Evolutionary conservation across 306 rosid species (phyloP).

Genomic region (Prunus mongolica): DNA sequence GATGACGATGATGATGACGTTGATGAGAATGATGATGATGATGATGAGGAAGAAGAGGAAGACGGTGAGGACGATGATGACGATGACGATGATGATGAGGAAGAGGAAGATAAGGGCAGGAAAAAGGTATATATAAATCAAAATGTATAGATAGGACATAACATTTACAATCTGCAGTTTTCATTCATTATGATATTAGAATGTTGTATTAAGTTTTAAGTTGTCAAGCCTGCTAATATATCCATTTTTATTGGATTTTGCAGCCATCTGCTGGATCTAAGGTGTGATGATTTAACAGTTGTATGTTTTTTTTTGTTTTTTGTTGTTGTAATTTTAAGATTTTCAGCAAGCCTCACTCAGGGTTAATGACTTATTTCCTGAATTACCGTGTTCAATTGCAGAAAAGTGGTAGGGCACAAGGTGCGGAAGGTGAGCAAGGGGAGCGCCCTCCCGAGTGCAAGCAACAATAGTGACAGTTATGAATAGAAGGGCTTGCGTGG

Average conservation of each 20-base stretch:
- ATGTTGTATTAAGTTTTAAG: not conserved
- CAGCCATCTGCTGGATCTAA: conserved; percentile 25
- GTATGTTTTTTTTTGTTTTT: not conserved
- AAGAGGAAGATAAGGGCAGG: conserved; percentile 48
- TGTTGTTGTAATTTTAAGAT: too few species aligned
- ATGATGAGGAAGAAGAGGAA: conserved; percentile 39
- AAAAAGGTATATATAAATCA: conserved; percentile 38
- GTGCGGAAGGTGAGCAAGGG: conserved; percentile 46
- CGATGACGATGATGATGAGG: conserved; percentile 16
- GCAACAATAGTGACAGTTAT: conserved; percentile 51
- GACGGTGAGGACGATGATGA: conserved; percentile 34
- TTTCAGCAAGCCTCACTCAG: not conserved
- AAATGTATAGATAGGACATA: not conserved
- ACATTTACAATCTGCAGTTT: not conserved
- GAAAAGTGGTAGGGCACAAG: conserved; percentile 51
- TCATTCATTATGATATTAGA: not conserved
- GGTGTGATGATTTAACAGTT: conserved; percentile 4
- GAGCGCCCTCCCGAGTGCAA: conserved; percentile 84
- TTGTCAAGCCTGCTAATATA: not conserved
- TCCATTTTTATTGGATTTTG: not conserved
- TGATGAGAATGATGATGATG: conserved; percentile 28
- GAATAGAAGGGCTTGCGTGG: not conserved
- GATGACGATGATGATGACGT: conserved; percentile 53
- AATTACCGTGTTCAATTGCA: conserved; percentile 21
- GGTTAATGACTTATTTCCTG: not conserved